Conservation (phyloP, 2,329 filamentous ascomycete genomes). For the Fusarium mundagurra region DNA sequence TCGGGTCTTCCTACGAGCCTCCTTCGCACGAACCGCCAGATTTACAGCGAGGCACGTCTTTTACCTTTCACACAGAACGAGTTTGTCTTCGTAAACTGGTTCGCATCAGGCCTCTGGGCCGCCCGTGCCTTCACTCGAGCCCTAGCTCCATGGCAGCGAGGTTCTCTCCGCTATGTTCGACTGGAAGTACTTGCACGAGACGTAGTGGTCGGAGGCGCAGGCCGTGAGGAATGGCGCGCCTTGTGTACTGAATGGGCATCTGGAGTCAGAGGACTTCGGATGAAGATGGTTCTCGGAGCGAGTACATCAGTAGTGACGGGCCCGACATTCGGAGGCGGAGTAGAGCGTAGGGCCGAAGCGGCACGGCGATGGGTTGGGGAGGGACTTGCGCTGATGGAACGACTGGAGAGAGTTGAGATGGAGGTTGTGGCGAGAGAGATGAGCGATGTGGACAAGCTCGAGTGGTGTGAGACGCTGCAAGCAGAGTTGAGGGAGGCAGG, state of each 20-base stretch:
- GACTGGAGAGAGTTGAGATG: constrained; percentile 52
- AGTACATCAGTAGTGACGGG: constrained; percentile 37
- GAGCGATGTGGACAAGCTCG: constrained; percentile 46
- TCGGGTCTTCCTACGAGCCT: constrained; percentile 54
- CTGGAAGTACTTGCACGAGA: constrained; percentile 55
- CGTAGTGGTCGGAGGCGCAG: constrained; percentile 42
- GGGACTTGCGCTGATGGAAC: constrained; percentile 46
- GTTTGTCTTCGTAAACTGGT: constrained; percentile 59
- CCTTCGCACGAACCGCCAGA: constrained; percentile 50
- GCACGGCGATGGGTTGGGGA: constrained; percentile 37
- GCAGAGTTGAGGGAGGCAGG: constrained; percentile 39
- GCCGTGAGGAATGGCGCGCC: constrained; percentile 48
- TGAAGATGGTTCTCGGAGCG: constrained; percentile 49
- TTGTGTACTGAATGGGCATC: constrained; percentile 50
- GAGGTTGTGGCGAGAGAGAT: constrained; percentile 50
- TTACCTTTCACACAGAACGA: constrained; percentile 56
- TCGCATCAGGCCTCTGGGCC: constrained; percentile 55
- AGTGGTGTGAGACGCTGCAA: constrained; percentile 49
- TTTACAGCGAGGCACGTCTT: constrained; percentile 54
- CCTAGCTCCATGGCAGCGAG: constrained; percentile 54
- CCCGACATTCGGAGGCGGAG: constrained; percentile 26
- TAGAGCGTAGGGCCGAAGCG: constrained; percentile 27
- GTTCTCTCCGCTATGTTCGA: constrained; percentile 51
- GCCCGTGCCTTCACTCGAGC: constrained; percentile 50
- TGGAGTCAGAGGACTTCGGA: constrained; percentile 52